These are phyloP conservation scores for Malania oleifera DNA, from an alignment of 164 flowering plant species.

Conservation along the genomic window DNA sequence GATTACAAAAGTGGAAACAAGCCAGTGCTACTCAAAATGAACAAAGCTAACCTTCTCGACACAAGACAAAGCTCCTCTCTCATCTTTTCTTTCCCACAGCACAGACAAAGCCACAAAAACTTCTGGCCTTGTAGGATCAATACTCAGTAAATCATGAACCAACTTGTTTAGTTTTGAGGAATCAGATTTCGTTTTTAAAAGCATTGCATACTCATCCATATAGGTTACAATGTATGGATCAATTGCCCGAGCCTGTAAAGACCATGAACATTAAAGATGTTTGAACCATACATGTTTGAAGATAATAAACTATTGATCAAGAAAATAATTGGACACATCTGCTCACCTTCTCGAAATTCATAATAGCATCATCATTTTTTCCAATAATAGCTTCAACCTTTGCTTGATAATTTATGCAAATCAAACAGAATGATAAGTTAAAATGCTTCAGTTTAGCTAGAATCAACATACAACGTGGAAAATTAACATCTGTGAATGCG, in stretches of 20 bases:
- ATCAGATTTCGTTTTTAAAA: conserved; percentile 78
- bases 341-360: conserved; percentile 92
- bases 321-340: neutral
- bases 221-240: conserved; percentile 81
- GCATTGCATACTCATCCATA: conserved; percentile 99
- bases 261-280: neutral
- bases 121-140: conserved; percentile 83
- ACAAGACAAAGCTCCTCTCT: conserved; percentile 68
- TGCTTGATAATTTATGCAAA: conserved; percentile 16
- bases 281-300: neutral
- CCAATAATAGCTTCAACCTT: conserved; percentile 93
- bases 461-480: neutral
- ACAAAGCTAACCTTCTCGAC: conserved; percentile 71
- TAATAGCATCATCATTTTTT: conserved; percentile 78
- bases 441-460: neutral
- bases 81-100: conserved; percentile 91
- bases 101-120: conserved; percentile 86
- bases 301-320: neutral
- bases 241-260: conserved; percentile 69
- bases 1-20: conserved; percentile 2
- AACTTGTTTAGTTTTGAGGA: conserved; percentile 69
- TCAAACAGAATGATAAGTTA: conserved; percentile 6
- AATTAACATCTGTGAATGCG: too few species aligned
- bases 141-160: conserved; percentile 76
- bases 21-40: neutral